A percentile compares a stretch with the other conserved stretches of the same genome.
Evolutionary conservation across 805 yeast species (phyloP).

Genomic region (Candida chilensis): DNA sequence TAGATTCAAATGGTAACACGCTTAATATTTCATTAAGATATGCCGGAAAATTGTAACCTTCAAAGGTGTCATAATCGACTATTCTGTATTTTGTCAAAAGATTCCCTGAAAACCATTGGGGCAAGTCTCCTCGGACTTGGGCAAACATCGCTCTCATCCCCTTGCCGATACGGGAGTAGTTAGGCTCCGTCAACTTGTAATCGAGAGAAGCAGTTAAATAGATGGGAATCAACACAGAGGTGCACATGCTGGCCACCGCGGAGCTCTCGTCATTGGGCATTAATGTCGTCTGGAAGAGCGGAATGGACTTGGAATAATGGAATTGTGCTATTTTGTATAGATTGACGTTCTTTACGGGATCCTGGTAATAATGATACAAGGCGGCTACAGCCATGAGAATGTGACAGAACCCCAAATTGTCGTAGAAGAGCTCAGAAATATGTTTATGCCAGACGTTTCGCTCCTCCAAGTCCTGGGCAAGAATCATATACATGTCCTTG

Average conservation of each 20-base stretch:
- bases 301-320: background rate
- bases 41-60: background rate
- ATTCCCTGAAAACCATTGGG: background rate
- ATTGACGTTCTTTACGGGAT: too few species aligned
- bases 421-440: background rate
- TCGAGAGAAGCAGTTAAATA: background rate
- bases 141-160: background rate
- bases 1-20: background rate
- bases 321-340: too few species aligned
- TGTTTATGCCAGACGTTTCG: background rate
- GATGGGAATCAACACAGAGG: background rate
- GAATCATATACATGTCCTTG: background rate
- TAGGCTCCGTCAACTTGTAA: background rate
- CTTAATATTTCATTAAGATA: background rate
- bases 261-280: background rate
- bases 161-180: background rate
- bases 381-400: background rate
- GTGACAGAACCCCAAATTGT: background rate
- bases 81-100: too few species aligned
- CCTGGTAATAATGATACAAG: too few species aligned
- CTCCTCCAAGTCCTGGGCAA: background rate
- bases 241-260: background rate
- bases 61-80: background rate
- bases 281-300: background rate
- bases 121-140: background rate